These are phyloP conservation scores for Fusarium luffae DNA, from an alignment of 2,329 filamentous ascomycete genomes.

Conservation along the genomic window DNA sequence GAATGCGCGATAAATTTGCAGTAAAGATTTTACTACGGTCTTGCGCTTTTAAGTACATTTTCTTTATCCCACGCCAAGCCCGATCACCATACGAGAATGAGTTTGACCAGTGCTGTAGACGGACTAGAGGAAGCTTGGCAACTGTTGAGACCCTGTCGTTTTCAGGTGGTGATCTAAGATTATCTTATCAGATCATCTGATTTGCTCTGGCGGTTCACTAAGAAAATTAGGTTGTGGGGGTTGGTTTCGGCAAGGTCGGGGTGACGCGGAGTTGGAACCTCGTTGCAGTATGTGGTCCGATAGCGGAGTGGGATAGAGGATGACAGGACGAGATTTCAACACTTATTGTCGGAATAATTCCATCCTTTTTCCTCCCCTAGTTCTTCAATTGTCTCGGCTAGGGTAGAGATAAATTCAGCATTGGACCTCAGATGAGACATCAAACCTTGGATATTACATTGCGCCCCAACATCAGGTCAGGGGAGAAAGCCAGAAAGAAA, in stretches of 20 bases:
- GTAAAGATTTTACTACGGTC: background rate
- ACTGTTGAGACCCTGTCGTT: background rate
- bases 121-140: background rate
- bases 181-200: background rate
- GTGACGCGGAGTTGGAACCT: background rate
- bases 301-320: background rate
- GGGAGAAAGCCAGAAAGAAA: too few species aligned
- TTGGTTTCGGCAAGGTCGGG: too few species aligned
- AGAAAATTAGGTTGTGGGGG: too few species aligned
- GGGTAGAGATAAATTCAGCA: too few species aligned
- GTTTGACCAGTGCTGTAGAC: background rate
- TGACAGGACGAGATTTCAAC: too few species aligned
- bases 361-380: background rate
- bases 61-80: background rate
- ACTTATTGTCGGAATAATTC: background rate
- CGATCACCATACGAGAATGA: background rate
- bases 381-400: too few species aligned
- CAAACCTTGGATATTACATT: too few species aligned
- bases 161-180: background rate
- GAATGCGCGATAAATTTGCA: rapidly evolving
- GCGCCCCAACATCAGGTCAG: too few species aligned
- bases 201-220: background rate
- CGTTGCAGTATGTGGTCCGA: background rate
- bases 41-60: background rate
- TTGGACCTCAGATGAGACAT: too few species aligned